These are phyloP conservation scores for Polytolypa hystricis DNA, from an alignment of 2,329 filamentous ascomycete genomes.

Conservation along the genomic window DNA sequence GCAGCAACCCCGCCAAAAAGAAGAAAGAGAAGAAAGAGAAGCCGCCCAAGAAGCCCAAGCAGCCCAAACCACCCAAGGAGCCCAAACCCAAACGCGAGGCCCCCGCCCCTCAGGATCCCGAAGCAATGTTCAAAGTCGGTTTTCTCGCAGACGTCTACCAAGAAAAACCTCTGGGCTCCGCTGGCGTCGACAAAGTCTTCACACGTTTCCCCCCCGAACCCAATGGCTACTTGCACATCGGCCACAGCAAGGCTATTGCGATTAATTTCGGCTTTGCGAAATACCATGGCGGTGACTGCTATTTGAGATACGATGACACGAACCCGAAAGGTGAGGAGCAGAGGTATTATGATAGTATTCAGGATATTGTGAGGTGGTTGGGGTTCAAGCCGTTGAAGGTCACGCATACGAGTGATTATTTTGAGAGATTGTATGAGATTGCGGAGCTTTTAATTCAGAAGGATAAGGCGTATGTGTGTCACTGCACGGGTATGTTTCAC, in stretches of 20 bases:
- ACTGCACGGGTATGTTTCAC: conserved; percentile 51
- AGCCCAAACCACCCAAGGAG: background rate
- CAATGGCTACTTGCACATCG: conserved; percentile 87
- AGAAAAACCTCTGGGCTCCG: conserved; percentile 47
- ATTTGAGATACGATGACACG: conserved; percentile 81
- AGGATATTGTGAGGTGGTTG: conserved; percentile 78
- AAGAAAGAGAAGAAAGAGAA: too few species aligned
- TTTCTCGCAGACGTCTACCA: conserved; percentile 64
- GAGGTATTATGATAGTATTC: conserved; percentile 76
- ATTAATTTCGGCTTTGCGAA: conserved; percentile 93
- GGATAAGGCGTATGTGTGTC: conserved; percentile 69
- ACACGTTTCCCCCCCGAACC: conserved; percentile 78
- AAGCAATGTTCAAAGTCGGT: conserved; percentile 69
- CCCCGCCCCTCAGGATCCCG: conserved; percentile 30
- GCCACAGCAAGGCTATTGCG: conserved; percentile 89
- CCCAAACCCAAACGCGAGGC: background rate
- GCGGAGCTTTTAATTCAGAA: conserved; percentile 71
- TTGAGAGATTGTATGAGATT: conserved; percentile 73
- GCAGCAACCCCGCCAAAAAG: too few species aligned
- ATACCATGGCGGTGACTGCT: conserved; percentile 66
- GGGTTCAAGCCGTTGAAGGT: conserved; percentile 63
- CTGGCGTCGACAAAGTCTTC: conserved; percentile 32
- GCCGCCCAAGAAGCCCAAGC: background rate
- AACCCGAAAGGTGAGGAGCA: conserved; percentile 92
- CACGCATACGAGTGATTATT: conserved; percentile 86